These are phyloP conservation scores for Tetragonia tetragonoides DNA, from an alignment of 148 eudicot species.

Conservation along the genomic window DNA sequence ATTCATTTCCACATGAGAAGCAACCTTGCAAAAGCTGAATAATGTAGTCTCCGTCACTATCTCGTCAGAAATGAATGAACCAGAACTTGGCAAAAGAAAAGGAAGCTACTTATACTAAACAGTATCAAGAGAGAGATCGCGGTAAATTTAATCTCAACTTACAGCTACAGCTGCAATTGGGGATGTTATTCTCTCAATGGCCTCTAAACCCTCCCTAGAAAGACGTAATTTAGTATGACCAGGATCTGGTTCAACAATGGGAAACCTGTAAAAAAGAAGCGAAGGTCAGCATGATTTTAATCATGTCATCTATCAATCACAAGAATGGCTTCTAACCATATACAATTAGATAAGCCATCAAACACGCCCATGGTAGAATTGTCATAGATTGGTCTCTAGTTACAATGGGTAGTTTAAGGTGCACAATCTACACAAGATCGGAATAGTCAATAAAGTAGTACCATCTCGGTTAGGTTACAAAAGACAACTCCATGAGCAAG, in stretches of 20 bases:
- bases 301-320: neutral
- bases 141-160: conserved; percentile 30
- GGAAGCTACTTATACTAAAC: neutral
- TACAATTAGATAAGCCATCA: neutral
- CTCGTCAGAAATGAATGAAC: neutral
- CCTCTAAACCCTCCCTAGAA: conserved; percentile 85
- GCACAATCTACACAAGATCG: neutral
- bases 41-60: neutral
- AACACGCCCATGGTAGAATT: neutral
- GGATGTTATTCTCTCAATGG: conserved; percentile 67
- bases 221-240: conserved; percentile 94
- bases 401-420: neutral
- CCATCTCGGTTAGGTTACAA: neutral
- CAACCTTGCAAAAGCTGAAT: neutral
- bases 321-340: neutral
- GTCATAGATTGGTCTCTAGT: neutral
- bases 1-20: neutral
- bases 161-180: conserved; percentile 97
- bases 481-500: too few relatives aligned
- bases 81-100: neutral
- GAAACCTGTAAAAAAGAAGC: conserved; percentile 54
- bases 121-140: neutral
- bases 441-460: neutral
- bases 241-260: conserved; percentile 95
- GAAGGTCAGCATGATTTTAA: conserved; percentile 11